Evolutionary conservation across 2,329 filamentous ascomycete species (phyloP), one percentile per base, ranked within the genome.

Genomic region (Pezicula carpinea): DNA sequence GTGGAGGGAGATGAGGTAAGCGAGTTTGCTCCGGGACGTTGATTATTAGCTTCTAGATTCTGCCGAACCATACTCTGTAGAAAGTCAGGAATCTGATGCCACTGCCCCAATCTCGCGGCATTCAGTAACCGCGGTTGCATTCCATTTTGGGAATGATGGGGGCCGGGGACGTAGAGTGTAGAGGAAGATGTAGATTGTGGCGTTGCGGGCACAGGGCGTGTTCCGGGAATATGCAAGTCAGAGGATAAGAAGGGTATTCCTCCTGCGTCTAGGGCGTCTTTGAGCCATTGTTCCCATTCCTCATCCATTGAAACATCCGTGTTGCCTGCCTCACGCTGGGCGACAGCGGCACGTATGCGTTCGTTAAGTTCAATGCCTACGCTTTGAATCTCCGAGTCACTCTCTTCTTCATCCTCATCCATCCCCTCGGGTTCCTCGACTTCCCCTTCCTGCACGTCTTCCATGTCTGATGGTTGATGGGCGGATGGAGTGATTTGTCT

Each of bases 211-310:
- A 57, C 51, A 55, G 62, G 56, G 66, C 60, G 64, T 61, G 56
- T 64, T 65, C 57, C 54, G 61, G 60, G 55, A 17, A 61, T 53
- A 44, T 61, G 55, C 57, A 52, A 66, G 63, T 44, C 63, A 54
- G 43, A 62, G 54, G 49, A 71, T 21, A 76, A 60, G 42, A 72
- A 69, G 15, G 73, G 68, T 32, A 82, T 66, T 46, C 77, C 70
- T 49, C 82, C 83, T 5, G 77, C 73, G 59, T 87, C 83, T 41
- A 84, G 77, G 36, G 79, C 82, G 57, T 83, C 81, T 65, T 87
- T 87, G 50, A 87, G 69, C 78, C 83, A 88, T 63, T 85, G 82
- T 64, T 88, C 84, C 82, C 82, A 87, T 57, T 84, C 82, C 52
- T 85, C 82, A 59, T 87, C 83, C 54, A 87, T 73, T 21, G 79